Percentiles rank a stretch among this genome's conserved stretches.
Evolutionary conservation across 1,139 yeast species (phyloP).

Genomic region (Kluyveromyces marxianus): DNA sequence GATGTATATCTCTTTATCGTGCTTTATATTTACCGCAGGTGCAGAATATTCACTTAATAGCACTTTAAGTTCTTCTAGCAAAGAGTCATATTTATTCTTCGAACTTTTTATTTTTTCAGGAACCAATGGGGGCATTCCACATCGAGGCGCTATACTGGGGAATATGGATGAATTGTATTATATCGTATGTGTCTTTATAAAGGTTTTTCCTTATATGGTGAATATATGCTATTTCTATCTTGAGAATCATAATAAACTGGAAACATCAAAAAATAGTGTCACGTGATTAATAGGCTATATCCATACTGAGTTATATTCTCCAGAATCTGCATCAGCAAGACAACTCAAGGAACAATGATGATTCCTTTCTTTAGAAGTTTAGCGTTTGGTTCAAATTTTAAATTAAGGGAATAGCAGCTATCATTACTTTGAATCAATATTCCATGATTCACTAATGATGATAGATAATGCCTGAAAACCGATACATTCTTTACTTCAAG

Average conservation of each 20-base stretch:
- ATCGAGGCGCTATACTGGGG: background rate
- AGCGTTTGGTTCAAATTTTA: slow-evolving; percentile 1
- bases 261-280: too few relatives aligned
- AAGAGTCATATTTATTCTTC: background rate
- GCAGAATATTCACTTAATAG: background rate
- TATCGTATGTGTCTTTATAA: background rate
- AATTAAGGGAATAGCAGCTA: background rate
- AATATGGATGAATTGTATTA: background rate
- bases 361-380: background rate
- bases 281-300: background rate
- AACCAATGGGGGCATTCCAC: background rate
- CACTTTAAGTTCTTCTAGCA: background rate
- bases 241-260: too few relatives aligned
- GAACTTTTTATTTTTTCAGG: background rate
- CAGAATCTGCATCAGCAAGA: background rate
- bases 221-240: too few relatives aligned
- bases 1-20: background rate
- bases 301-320: background rate
- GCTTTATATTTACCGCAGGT: background rate
- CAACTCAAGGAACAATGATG: background rate
- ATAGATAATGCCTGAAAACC: background rate
- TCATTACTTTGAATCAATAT: background rate
- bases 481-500: background rate
- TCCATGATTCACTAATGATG: slow-evolving; percentile 4
- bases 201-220: too few relatives aligned